Base-by-base conservation (phyloP, 2,329 filamentous ascomycete genomes). In the Aureobasidium namibiae region DNA sequence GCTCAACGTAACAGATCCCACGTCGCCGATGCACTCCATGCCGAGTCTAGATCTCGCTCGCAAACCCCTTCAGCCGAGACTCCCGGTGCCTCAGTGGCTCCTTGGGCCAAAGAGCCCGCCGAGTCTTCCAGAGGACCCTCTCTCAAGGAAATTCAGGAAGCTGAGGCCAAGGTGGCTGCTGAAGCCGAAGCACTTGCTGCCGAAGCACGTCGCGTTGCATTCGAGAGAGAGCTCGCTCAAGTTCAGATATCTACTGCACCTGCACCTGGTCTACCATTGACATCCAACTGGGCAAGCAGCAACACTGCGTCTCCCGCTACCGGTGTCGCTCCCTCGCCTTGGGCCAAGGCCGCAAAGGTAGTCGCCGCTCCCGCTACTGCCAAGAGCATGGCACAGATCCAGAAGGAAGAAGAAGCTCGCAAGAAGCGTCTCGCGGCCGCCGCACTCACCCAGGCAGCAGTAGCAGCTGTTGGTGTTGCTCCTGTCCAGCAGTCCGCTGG, bases 361-460 rank as follows among this genome's bases (percentile, higher is more conserved):
- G 66, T 69, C 24, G 69, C 73, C 42, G 70, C 73, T 39, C 71
- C 73, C 31, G 45, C 67, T 71, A 76, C 75, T 11, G 94, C 95
- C 79, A 96, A 96, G 82, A 96, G 91, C 0, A 79, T 97, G 45
- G 90, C 91, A 24, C 92, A 97, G 65, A 97, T 99, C 61, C 94
- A 97, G 72, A 92, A 92, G 63, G 94, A 99, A 75, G 94, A 99
- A 69, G 94, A 97, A 70, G 81, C 82, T 18, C 86, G 89, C 64
- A 99, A 99, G 80, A 86, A 88, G 67, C 90, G 88, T 71, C 82
- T 84, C 44, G 78, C 77, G 36, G 78, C 78, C 8, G 77, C 77
- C 34, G 78, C 78, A 8, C 74, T 72, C 26, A 74, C 75, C 4
- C 71, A 72, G 24, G 72, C 78, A 11, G 74, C 79, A n/a, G n/a